Percentiles rank a stretch among this genome's conserved stretches.
These are phyloP conservation scores for Naumovozyma castellii DNA, from an alignment of 805 yeast species.

Conservation along the genomic window DNA sequence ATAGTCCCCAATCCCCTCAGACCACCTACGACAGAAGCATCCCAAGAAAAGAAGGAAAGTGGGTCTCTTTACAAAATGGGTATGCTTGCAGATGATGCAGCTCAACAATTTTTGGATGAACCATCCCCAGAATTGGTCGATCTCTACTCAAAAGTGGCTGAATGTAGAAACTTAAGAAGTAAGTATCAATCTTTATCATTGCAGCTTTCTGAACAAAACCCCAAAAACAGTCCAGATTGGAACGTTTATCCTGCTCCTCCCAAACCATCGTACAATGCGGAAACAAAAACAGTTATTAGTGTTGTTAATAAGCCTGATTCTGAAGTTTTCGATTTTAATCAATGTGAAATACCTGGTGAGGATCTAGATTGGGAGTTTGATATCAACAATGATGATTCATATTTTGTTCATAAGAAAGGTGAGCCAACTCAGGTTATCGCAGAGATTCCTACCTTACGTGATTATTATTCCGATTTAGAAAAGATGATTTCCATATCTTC, in stretches of 20 bases:
- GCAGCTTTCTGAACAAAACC: slow-evolving; percentile 72
- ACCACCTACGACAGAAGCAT: neutral
- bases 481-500: slow-evolving; percentile 64
- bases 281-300: slow-evolving; percentile 42
- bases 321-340: slow-evolving; percentile 33
- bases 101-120: slow-evolving; percentile 42
- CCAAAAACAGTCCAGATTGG: slow-evolving; percentile 73
- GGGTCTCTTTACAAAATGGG: slow-evolving; percentile 35
- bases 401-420: slow-evolving; percentile 42
- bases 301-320: slow-evolving; percentile 34
- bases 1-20: slow-evolving; percentile 21
- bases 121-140: slow-evolving; percentile 63
- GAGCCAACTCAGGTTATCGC: slow-evolving; percentile 33
- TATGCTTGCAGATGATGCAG: slow-evolving; percentile 38
- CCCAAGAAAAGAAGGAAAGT: slow-evolving; percentile 2
- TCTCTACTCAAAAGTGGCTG: slow-evolving; percentile 50
- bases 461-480: slow-evolving; percentile 78
- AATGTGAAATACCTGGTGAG: slow-evolving; percentile 37
- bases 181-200: slow-evolving; percentile 63
- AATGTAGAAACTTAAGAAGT: slow-evolving; percentile 64
- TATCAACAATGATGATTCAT: slow-evolving; percentile 57
- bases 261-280: slow-evolving; percentile 70
- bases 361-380: slow-evolving; percentile 47
- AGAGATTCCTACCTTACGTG: slow-evolving; percentile 72
- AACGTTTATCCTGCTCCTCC: slow-evolving; percentile 88